These are phyloP conservation scores for Tetradesmus obliquus DNA, from an alignment of 139 green algal genomes.

Conservation along the genomic window DNA sequence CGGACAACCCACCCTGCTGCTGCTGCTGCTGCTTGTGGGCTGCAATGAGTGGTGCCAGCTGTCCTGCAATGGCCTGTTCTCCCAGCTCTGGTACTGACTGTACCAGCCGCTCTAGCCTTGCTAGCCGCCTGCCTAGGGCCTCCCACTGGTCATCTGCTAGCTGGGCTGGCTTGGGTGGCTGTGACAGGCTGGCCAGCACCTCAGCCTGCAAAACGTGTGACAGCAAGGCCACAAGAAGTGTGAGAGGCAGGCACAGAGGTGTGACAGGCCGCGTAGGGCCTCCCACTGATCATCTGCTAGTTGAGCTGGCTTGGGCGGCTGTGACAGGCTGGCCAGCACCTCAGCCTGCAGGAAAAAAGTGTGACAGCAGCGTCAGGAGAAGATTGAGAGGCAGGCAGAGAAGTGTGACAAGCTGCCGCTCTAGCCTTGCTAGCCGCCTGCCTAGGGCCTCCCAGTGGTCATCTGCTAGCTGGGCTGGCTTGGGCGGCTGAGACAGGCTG, in stretches of 20 bases:
- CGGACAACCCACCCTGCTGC: background rate
- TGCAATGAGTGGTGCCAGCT: conserved; percentile 9
- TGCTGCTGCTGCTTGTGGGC: conserved; percentile 22
- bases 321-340: background rate
- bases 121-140: conserved; percentile 62
- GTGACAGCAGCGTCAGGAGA: no score
- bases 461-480: background rate
- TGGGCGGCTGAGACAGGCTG: background rate
- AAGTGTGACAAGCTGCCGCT: conserved; percentile 28
- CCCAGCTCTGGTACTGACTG: conserved; percentile 48
- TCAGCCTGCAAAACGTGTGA: no score
- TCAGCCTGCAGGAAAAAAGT: background rate
- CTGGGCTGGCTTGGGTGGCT: background rate
- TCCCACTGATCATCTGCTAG: conserved; percentile 52
- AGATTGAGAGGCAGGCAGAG: conserved; percentile 18
- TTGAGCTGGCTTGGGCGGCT: no score
- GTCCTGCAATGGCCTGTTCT: conserved; percentile 16
- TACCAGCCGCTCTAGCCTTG: conserved; percentile 56
- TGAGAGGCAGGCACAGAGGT: conserved; percentile 24
- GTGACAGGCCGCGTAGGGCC: conserved; percentile 45
- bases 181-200: background rate
- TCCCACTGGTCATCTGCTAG: conserved; percentile 59
- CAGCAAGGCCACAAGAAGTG: no score
- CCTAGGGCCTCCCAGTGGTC: conserved; percentile 69
- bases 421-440: conserved; percentile 56